These are phyloP conservation scores for Hansenula sp. DNA, from an alignment of 1,139 yeast species.

Conservation along the genomic window DNA sequence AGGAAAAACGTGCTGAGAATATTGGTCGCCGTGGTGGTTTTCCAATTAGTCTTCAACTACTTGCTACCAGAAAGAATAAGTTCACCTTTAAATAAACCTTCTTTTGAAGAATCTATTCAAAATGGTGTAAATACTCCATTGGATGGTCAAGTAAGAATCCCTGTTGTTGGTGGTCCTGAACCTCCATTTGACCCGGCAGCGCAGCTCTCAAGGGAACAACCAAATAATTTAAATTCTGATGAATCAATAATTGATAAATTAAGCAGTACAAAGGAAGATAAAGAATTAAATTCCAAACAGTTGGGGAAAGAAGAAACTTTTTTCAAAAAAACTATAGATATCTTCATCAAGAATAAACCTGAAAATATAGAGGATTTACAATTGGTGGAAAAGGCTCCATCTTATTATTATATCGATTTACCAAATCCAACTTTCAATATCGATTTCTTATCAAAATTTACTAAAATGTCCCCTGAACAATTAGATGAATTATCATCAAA, in stretches of 20 bases:
- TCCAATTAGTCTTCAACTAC: constrained; percentile 12
- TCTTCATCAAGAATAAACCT: constrained; percentile 19
- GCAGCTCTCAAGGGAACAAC: neutral
- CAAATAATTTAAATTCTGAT: neutral
- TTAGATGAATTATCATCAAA: constrained; percentile 17
- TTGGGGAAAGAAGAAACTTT: constrained; percentile 3
- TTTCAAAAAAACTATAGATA: constrained; percentile 16
- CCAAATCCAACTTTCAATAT: constrained; percentile 23
- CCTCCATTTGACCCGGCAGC: neutral
- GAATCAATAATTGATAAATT: neutral
- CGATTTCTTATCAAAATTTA: constrained; percentile 18
- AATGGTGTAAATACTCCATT: neutral
- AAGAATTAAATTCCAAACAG: neutral
- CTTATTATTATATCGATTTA: constrained; percentile 20
- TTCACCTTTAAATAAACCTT: constrained; percentile 1
- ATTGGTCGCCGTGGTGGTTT: constrained; percentile 8
- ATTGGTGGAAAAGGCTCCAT: constrained; percentile 20
- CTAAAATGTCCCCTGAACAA: constrained; percentile 20
- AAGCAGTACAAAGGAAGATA: neutral
- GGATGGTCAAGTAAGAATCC: neutral
- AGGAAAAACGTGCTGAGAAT: constrained; percentile 9
- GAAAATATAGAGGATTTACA: constrained; percentile 14
- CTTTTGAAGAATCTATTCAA: neutral
- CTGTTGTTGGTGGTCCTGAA: constrained; percentile 2
- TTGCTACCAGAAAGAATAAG: constrained; percentile 5